Evolutionary conservation across 345 rosid species (phyloP).

Genomic region (Aquilaria yunnanensis): DNA sequence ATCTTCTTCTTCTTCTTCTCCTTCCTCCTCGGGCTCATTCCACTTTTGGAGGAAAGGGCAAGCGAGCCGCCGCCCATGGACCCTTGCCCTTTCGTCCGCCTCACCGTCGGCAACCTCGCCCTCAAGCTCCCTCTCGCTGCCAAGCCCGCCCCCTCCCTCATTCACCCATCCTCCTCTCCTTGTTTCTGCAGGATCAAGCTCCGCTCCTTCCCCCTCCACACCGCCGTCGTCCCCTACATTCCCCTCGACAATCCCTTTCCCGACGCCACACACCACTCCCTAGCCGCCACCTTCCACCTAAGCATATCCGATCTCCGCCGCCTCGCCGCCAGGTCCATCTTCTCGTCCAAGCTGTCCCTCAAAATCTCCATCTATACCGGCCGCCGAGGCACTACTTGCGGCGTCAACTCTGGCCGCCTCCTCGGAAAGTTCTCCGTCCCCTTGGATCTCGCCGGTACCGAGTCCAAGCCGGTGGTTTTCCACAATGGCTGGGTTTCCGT

Average conservation of each 20-base stretch:
- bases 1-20: neutral
- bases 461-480: slow-evolving; percentile 45
- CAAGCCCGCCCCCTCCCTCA: slow-evolving; percentile 63
- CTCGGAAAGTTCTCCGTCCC: slow-evolving; percentile 72
- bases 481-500: slow-evolving; percentile 71
- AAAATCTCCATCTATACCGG: slow-evolving; percentile 67
- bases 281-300: slow-evolving; percentile 79
- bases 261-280: slow-evolving; percentile 24
- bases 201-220: slow-evolving; percentile 52
- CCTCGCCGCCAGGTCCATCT: slow-evolving; percentile 53
- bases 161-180: slow-evolving; percentile 74
- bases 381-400: slow-evolving; percentile 64
- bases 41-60: neutral
- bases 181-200: slow-evolving; percentile 83
- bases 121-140: slow-evolving; percentile 63
- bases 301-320: slow-evolving; percentile 51
- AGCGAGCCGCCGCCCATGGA: slow-evolving; percentile 40
- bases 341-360: slow-evolving; percentile 44
- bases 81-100: slow-evolving; percentile 88
- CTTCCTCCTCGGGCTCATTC: neutral
- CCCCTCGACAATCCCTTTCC: slow-evolving; percentile 39
- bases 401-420: slow-evolving; percentile 62
- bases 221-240: slow-evolving; percentile 62
- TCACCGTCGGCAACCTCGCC: slow-evolving; percentile 65
- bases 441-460: slow-evolving; percentile 62